Base-by-base conservation (phyloP, 75 land plant genomes). In the Isoetes taiwanensis region DNA sequence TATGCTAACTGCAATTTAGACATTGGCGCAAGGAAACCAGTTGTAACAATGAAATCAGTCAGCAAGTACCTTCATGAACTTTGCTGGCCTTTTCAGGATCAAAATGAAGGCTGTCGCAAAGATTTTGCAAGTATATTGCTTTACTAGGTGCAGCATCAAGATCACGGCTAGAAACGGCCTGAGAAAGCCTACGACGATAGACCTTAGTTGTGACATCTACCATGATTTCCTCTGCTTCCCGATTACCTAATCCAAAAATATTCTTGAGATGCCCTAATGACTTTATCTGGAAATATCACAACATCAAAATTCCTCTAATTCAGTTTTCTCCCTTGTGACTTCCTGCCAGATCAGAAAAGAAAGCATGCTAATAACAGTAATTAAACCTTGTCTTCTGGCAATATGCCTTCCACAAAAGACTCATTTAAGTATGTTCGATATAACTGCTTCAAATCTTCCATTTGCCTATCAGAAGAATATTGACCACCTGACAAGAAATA, bases 141-240 rank as follows among this genome's bases (percentile, higher is more conserved):
- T 93, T 93, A 69, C 98, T 93, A 30, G 87, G 59, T 30, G 98
- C 90, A 9, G 78, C 73, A 11, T 70, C 86, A 25, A 93, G 67
- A 40, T 81, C 90, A 54, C 95, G 87, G 55, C 74, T 57, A 64
- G 69, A 60, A 26, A 90, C 80, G 59, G 81, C 80, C 52, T 73
- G 76, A 43, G 80, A 58, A 52, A 93, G 79, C 34, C 77, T 72
- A 31, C 70, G 95, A 31, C 83, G 72, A 56, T 93, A 93, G 3
- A 67, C 79, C 65, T 79, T 88, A 27, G 85, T 70, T 5, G 83
- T 84, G 31, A 93, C 68, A 34, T 93, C 98, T 28, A 79, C 67
- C 56, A 69, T 54, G 12, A 93, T 77, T 17, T 66, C 70, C 53
- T 93, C 95, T 32, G 83, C 70, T 56, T 93, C 98, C 28, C 74